Evolutionary conservation across 305 asterid species (phyloP).

Genomic region (Fraxinus sp.): DNA sequence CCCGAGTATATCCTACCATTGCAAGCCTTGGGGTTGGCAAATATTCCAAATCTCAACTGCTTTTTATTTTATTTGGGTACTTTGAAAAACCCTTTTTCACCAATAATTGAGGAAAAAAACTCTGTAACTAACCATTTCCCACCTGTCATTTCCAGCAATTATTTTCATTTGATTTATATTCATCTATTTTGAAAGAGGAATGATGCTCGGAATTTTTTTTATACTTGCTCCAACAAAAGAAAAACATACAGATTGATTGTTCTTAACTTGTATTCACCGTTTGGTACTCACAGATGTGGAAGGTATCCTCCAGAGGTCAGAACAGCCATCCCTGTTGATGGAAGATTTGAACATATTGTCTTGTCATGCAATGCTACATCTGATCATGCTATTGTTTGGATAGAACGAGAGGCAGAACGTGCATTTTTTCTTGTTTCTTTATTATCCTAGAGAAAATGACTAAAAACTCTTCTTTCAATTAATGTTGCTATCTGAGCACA

Average conservation of each 20-base stretch:
- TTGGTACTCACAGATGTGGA: slow-evolving; percentile 65
- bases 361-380: slow-evolving; percentile 86
- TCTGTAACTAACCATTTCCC: background rate
- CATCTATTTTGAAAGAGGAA: background rate
- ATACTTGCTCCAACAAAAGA: background rate
- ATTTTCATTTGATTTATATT: background rate
- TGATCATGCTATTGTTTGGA: slow-evolving; percentile 94
- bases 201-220: background rate
- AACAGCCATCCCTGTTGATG: slow-evolving; percentile 95
- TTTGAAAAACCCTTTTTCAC: background rate
- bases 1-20: background rate
- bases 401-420: slow-evolving; percentile 74
- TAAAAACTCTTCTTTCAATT: background rate
- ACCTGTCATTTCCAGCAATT: background rate
- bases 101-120: background rate
- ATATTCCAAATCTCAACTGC: background rate
- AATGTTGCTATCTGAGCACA: background rate
- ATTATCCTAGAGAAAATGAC: slow-evolving; percentile 10
- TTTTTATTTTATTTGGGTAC: background rate
- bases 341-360: slow-evolving; percentile 92
- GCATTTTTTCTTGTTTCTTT: slow-evolving; percentile 30
- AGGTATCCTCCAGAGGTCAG: slow-evolving; percentile 94
- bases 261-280: slow-evolving; percentile 5
- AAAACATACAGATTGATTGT: background rate
- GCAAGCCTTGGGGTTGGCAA: background rate